Evolutionary conservation across 805 yeast genomes (phyloP), one percentile per base, ranked within the genome.

Genomic region (Myxozyma sirexii): DNA sequence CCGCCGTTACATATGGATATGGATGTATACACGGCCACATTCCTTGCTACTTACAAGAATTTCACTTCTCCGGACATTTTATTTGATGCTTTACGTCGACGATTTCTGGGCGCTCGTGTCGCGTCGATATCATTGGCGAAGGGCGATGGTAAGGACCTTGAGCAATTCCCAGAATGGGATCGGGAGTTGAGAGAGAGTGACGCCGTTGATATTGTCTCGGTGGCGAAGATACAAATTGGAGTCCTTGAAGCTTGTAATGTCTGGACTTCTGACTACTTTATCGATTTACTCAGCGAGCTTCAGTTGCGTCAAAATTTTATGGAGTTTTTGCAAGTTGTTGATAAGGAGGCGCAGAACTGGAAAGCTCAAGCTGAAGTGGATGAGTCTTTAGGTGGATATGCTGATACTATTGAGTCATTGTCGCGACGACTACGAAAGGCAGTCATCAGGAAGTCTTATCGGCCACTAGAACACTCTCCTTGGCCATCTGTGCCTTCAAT

Each of bases 161-260:
- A 76, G 41, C 75, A 58, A 17, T 44, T 67, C 55, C 69, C 70
- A 2, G 48, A 49, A 8, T 67, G 70, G 70, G 56, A 46, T 15
- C 51, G 64, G 19, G 65, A 62, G 17, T 63, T 74, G 8, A 54
- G 69, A 7, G 53, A 74, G 3, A 75, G 79, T 0, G 80, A 80
- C 2, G 75, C 80, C 3, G 77, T 87, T 35, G 87, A 86, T 66
- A 84, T 86, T 79, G 80, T 80, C 46, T 80, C 84, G 56, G 84
- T 89, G 46, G 84, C 87, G 10, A 89, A 86, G 69, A 88, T 92
- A 44, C 94, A 91, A 70, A 78, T 87, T 39, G 96, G 96, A 42
- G 83, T 91, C 33, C 76, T 91, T 60, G 96, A 89, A 70, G 89
- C 90, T 0, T 75, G 90, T 57, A 80, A 84, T 45, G 80, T 86